Evolutionary conservation across 148 eudicot genomes (phyloP), one percentile per base, ranked within the genome.

Genomic region (Rhododendron mucronatum): DNA sequence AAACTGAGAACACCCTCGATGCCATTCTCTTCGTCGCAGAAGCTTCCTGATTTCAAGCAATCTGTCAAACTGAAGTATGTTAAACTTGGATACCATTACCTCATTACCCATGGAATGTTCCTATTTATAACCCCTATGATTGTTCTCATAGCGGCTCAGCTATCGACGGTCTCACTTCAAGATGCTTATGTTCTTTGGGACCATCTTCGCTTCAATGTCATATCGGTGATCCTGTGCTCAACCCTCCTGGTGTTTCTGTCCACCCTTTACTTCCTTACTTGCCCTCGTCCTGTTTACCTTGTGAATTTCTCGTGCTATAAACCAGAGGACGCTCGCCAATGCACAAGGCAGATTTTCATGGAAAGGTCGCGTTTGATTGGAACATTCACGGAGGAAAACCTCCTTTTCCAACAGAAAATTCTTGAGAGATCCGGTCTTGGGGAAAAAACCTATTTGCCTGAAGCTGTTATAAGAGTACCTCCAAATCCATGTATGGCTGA

Each of bases 31-130:
- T 63, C 80, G 23, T 87, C 92, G 23, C 84, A 89, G 18, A 88
- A 84, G 48, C 95, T 93, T 35, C 95, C 93, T 37, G 93, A 91
- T 87, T 91, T 90, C 85, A 85, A 86, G 84, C 84, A 90, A 44
- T 90, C 93, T 26, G 82, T 93, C n/a, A 93, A 93, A 73, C 71
- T 93, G 88, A 93, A 91, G 73, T 91, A 93, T 75, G 92, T 93
- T 8, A 93, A 93, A 88, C 85, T 93, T 23, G 95, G 93, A 30
- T 93, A 91, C 81, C 93, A 89, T 88, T 74, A 88, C 89, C 90
- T 92, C n/a, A 89, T 92, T 77, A 90, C 91, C 84, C 94, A 92
- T 90, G 91, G 91, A 45, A 90, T 91, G 91, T 86, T 87, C 83
- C 65, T 93, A 30, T 88, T 87, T 44, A 65, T 93, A 20, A 73